phyloP scores from a whole-genome alignment of 2,329 filamentous ascomycete genomes.

The Sclerotinia borealis region DNA sequence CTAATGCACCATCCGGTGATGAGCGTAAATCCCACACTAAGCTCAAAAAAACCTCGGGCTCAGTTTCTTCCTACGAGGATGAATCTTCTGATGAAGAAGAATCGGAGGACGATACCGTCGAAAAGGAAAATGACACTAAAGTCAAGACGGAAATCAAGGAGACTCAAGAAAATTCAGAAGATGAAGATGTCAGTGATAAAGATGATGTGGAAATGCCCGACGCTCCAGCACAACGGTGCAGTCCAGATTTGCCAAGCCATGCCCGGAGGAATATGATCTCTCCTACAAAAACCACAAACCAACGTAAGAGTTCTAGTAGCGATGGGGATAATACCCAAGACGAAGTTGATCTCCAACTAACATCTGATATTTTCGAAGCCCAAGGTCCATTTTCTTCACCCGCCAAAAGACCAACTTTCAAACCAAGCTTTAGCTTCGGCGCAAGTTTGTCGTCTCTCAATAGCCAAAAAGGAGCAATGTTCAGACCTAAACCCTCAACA shows the following conservation, averaged over 20 bases:
- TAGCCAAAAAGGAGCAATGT: slow-evolving; percentile 9
- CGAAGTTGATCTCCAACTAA: slow-evolving; percentile 29
- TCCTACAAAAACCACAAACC: slow-evolving; percentile 8
- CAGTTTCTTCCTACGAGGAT: not conserved
- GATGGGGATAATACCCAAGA: slow-evolving; percentile 23
- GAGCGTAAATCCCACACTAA: not conserved
- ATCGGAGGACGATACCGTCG: slow-evolving; percentile 1
- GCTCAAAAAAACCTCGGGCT: not conserved
- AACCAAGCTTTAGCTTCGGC: slow-evolving; percentile 21
- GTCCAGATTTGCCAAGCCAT: slow-evolving; percentile 10
- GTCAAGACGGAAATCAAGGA: not conserved
- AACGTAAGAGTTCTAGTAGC: slow-evolving; percentile 22
- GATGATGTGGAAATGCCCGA: slow-evolving; percentile 11
- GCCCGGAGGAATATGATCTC: slow-evolving; percentile 6
- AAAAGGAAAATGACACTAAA: slow-evolving; percentile 2
- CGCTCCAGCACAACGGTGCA: slow-evolving; percentile 9
- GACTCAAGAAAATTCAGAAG: slow-evolving; percentile 7
- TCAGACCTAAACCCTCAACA: slow-evolving; percentile 6
- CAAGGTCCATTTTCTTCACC: slow-evolving; percentile 3
- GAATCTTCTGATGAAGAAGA: slow-evolving; percentile 7
- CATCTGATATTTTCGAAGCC: slow-evolving; percentile 28
- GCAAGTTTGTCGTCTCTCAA: slow-evolving; percentile 22
- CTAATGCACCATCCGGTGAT: slow-evolving; percentile 6
- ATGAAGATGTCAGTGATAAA: slow-evolving; percentile 10
- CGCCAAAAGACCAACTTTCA: slow-evolving; percentile 16